Conservation (phyloP, 176 grass and related monocot genomes). For the Musa itinerans region DNA sequence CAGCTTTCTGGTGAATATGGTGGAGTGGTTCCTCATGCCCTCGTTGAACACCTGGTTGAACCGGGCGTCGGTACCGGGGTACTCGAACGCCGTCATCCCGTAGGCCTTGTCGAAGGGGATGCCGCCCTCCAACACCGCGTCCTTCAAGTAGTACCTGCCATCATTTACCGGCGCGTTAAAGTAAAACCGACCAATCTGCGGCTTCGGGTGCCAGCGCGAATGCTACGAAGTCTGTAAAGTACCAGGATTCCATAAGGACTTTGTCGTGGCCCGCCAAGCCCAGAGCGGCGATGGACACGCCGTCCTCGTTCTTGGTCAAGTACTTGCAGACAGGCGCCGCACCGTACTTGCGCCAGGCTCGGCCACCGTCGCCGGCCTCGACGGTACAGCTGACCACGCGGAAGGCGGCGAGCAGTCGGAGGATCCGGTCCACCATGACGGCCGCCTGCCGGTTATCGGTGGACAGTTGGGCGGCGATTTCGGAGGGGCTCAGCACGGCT, state of each 20-base stretch:
- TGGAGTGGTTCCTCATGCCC: slow-evolving; percentile 75
- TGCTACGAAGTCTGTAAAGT: neutral
- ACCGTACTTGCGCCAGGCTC: slow-evolving; percentile 30
- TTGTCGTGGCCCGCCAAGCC: slow-evolving; percentile 85
- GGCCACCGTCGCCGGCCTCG: slow-evolving; percentile 38
- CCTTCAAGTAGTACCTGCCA: slow-evolving; percentile 72
- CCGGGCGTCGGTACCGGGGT: slow-evolving; percentile 58
- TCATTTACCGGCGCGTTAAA: neutral
- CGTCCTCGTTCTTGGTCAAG: slow-evolving; percentile 72
- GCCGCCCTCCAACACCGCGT: slow-evolving; percentile 56
- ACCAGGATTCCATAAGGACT: slow-evolving; percentile 93
- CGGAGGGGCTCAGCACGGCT: slow-evolving; percentile 26
- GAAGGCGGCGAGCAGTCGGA: slow-evolving; percentile 39
- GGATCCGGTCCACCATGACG: slow-evolving; percentile 46
- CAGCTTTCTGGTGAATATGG: slow-evolving; percentile 76
- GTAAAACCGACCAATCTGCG: neutral
- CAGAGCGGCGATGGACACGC: slow-evolving; percentile 70
- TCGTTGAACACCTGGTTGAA: slow-evolving; percentile 95
- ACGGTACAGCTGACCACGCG: slow-evolving; percentile 42
- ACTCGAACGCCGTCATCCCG: slow-evolving; percentile 77
- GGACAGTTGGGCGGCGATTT: slow-evolving; percentile 51
- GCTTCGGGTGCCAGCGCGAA: neutral
- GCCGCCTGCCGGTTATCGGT: slow-evolving; percentile 31
- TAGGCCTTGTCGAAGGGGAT: slow-evolving; percentile 95
- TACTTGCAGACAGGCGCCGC: slow-evolving; percentile 57